phyloP scores from a whole-genome alignment of 2,329 filamentous ascomycete genomes.

The Aspergillus sp. region DNA sequence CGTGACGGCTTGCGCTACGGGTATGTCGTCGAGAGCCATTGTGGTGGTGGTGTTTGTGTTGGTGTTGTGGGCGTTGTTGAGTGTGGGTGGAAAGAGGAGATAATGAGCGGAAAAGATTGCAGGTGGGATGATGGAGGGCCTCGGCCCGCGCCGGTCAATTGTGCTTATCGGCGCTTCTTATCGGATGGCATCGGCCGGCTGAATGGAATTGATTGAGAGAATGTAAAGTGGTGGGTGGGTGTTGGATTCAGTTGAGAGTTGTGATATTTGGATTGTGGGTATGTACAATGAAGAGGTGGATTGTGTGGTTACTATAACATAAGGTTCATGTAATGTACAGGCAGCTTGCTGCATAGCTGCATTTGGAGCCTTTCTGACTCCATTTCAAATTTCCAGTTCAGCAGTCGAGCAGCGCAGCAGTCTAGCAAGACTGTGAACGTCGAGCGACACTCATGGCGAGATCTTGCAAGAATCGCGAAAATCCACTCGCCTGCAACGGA shows the following conservation, averaged over 20 bases:
- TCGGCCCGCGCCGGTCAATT: slow-evolving; percentile 23
- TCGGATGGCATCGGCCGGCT: slow-evolving; percentile 1
- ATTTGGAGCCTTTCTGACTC: neutral
- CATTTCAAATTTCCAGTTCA: neutral
- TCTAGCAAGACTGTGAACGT: neutral
- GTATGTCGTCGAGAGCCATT: slow-evolving; percentile 25
- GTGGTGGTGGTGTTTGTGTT: neutral
- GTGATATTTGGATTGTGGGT: neutral
- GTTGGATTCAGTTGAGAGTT: neutral
- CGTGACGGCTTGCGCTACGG: slow-evolving; percentile 45
- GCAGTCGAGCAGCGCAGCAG: neutral
- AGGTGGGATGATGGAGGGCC: neutral
- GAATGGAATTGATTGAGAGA: neutral
- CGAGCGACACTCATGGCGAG: neutral
- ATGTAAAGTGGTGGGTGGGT: neutral
- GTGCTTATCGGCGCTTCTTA: slow-evolving; percentile 18
- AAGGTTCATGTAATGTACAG: slow-evolving; percentile 1
- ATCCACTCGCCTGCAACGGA: neutral
- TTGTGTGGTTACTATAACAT: neutral
- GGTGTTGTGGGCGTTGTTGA: neutral
- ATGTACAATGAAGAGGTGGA: neutral
- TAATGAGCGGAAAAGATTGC: neutral
- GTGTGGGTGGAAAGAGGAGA: neutral
- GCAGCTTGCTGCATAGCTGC: neutral
- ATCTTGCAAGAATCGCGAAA: neutral